Conservation (phyloP, 768 basidiomycete genomes). For the Pulveroboletus frians region DNA sequence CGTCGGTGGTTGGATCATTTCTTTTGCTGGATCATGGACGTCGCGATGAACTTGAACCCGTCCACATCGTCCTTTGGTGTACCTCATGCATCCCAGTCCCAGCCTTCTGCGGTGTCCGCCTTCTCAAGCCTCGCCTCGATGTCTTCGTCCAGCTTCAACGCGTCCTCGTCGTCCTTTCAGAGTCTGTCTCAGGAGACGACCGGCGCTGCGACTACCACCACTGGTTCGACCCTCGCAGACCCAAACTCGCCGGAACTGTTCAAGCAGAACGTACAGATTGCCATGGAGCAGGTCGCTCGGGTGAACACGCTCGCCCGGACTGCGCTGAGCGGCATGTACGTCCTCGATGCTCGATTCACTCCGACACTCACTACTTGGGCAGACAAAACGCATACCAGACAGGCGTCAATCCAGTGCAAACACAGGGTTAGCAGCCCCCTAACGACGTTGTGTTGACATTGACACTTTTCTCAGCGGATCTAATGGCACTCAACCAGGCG, state of each 20-base stretch:
- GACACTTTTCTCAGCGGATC: slow-evolving; percentile 34
- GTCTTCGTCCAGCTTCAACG: slow-evolving; percentile 6
- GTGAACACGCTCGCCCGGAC: slow-evolving; percentile 46
- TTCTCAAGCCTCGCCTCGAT: slow-evolving; percentile 15
- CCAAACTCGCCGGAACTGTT: slow-evolving; percentile 59
- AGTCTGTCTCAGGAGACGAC: slow-evolving; percentile 28
- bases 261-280: slow-evolving; percentile 49
- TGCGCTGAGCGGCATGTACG: slow-evolving; percentile 52
- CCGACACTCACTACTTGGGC: neutral
- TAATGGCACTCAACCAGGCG: slow-evolving; percentile 48
- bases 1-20: slow-evolving; percentile 38
- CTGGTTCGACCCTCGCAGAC: slow-evolving; percentile 31
- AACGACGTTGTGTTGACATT: no score
- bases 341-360: neutral
- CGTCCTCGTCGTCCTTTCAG: slow-evolving; percentile 12
- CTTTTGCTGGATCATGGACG: slow-evolving; percentile 4
- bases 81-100: slow-evolving; percentile 12
- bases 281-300: slow-evolving; percentile 44
- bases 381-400: slow-evolving; percentile 61
- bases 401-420: slow-evolving; percentile 49
- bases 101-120: slow-evolving; percentile 11
- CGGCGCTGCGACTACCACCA: neutral
- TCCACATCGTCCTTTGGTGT: slow-evolving; percentile 4
- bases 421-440: slow-evolving; percentile 39
- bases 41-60: slow-evolving; percentile 4